Conservation (phyloP, 2,329 filamentous ascomycete genomes). For the Aureobasidium lini region DNA sequence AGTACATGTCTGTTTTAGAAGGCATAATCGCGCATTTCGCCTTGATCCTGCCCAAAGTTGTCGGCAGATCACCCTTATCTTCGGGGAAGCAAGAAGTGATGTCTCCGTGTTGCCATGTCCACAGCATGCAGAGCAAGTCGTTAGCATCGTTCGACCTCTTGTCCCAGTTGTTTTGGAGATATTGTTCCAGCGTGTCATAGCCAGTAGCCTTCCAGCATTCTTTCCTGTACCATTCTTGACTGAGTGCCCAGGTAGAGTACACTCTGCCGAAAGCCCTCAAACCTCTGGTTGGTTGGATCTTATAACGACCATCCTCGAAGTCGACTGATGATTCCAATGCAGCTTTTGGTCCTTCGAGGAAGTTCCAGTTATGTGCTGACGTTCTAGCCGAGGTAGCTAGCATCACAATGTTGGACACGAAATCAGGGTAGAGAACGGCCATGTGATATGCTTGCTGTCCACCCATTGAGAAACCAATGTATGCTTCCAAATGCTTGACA, state of each 20-base stretch:
- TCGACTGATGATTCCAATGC: conserved; percentile 39
- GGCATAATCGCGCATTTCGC: conserved; percentile 35
- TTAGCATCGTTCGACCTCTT: conserved; percentile 23
- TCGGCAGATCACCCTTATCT: conserved; percentile 26
- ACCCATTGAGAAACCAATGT: conserved; percentile 52
- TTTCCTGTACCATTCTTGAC: conserved; percentile 34
- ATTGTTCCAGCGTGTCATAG: conserved; percentile 25
- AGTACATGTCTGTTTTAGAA: conserved; percentile 34
- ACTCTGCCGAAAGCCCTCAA: conserved; percentile 31
- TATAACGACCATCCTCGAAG: conserved; percentile 32
- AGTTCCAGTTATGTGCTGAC: conserved; percentile 46
- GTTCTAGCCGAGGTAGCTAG: conserved; percentile 47
- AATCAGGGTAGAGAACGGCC: conserved; percentile 43
- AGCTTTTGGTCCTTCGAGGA: conserved; percentile 47
- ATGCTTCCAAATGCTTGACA: conserved; percentile 37
- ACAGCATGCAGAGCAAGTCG: conserved; percentile 31
- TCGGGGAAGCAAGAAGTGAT: conserved; percentile 26
- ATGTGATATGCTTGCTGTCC: conserved; percentile 49
- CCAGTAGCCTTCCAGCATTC: conserved; percentile 30
- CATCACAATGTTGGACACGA: conserved; percentile 39
- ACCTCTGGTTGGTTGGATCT: conserved; percentile 23
- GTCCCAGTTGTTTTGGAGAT: conserved; percentile 27
- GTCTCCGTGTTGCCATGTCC: conserved; percentile 38
- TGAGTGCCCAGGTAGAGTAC: conserved; percentile 35
- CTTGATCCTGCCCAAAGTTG: conserved; percentile 30